Base-by-base conservation (phyloP, 176 grass and related monocot genomes). In the Dactylis glomerata region DNA sequence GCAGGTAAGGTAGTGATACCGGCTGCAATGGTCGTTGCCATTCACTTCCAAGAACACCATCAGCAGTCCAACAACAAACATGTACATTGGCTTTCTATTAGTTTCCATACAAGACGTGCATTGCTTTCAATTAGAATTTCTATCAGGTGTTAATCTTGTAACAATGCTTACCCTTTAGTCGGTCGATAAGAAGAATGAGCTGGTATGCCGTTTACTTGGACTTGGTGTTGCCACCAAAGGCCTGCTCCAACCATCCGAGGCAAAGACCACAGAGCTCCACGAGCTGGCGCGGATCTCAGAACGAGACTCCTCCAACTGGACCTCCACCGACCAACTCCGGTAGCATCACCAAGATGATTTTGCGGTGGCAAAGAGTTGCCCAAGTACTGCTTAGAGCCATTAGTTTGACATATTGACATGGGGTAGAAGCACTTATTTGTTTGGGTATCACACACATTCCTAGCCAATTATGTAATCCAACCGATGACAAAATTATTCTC, bases 1-100 rank as follows among this genome's bases (percentile, higher is more conserved):
- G 66, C 94, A 96, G 41, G 65, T 85, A 37, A 96, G 72, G 75
- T 96, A 96, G 73, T 93, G 94, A 78, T 87, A 93, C 91, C 89
- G 92, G 62, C 82, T 54, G 40, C 94, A 96, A 82, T 91, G 89
- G 11, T 91, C 84, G 38, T 93, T 96, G 42, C 75, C 87, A 22
- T 91, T 90, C 68, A 73, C 84, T 20, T 87, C 86, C 19, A 22
- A 68, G 75, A 93, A 91, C 32, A 96, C 67, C 82, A 85, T 89
- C 26, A 83, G 6, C 68, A 96, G 83, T 32, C 86, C 91, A 67
- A 89, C 77, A 58, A 44, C 84, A 33, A 93, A 74, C 50, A 86
- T 91, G 81, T 19, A 68, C 40, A 77, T 54, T 28, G 34, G 28
- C 17, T 36, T 45, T 36, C 40, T n/a, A 76, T 86, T 13, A 89